Base-by-base conservation (phyloP, 2,329 filamentous ascomycete genomes). In the Periglandula ipomoeae region DNA sequence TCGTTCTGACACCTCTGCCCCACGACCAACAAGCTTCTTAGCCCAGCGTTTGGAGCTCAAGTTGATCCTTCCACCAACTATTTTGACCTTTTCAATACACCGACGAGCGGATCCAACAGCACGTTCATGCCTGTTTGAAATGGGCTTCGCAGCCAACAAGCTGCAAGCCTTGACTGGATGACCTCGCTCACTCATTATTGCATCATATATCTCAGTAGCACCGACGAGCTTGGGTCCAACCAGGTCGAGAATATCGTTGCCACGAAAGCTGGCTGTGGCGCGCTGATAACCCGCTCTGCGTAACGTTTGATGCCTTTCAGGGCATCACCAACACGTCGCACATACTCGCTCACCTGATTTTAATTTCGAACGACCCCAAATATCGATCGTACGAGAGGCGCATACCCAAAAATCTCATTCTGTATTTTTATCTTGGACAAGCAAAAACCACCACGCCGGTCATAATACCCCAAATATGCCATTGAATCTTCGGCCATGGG, bases 401-500 rank as follows among this genome's bases (percentile, higher is more conserved):
- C 35, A 22, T 6, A 37, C 3, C 11, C 37, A 19, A 22, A 15
- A 4, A 4, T 5, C 4, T 19, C 20, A 11, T n/a, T 22, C 7
- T 23, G n/a, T 44, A 32, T 19, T 4, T 30, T 23, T 22, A 20
- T 32, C 6, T 34, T 15, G 11, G 26, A 34, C 26, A 13, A n/a
- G n/a, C 8, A 22, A 13, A 22, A 11, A 34, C 15, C 26, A 17
- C 23, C 11, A 8, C 23, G 9, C 27, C 24, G 20, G 10, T 17
- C 34, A 3, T 15, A 11, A 11, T 38, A 19, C 17, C 17, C 9
- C 44, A 11, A 46, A 5, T 7, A 49, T 49, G 48, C 37, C 8
- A 46, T 38, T 30, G 30, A 37, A 13, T 32, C 20, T 17, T 35
- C 22, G 5, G 27, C 30, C 27, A 50, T 47, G 48, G 48, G 48